Evolutionary conservation across 177 flowering plant genomes (phyloP), one percentile per base, ranked within the genome.

Genomic region (Vitis hybrid): DNA sequence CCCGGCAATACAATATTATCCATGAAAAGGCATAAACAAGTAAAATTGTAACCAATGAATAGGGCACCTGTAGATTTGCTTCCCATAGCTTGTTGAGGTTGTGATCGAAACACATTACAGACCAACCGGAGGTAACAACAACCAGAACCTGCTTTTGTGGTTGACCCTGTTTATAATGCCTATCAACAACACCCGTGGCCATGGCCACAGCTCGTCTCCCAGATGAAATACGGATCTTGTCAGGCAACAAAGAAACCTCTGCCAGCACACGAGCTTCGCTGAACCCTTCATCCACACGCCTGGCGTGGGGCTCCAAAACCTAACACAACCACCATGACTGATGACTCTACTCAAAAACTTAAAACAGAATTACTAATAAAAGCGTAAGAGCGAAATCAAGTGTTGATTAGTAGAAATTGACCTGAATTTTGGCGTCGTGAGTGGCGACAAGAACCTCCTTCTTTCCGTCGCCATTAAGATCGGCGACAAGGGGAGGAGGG

Each of bases 351-450:
- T 63, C 10, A 72, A 59, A 48, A 33, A 62, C 9, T 15, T 31
- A 26, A 48, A 16, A 58, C 4, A 61, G 1, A 26, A 16, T 26
- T 12, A 73, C 3, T 16, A 59, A 60, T 16, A 16, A 53, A 15
- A 61, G 26, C 52, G 12, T 13, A 55, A 56, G 10, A 9, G 7
- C 13, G 51, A 52, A 67, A 60, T 12, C n/a, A 65, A 3, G 50
- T 39, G 6, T 39, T 39, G 50, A 48, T 26, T 26, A 15, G 31
- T 1, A 19, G 62, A 51, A n/a, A 58, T 8, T 5, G 10, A 94
- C 99, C 93, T 90, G 98, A 81, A 95, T 89, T 82, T 95, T 91
- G 73, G 99, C 98, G 72, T 93, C 99, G 67, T 93, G 91, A 59
- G 98, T 95, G 22, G 98, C 98, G 5, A 95, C 87, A 19, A 95